Evolutionary conservation across 2,329 filamentous ascomycete species (phyloP).

Genomic region (Scedosporium apiospermum): DNA sequence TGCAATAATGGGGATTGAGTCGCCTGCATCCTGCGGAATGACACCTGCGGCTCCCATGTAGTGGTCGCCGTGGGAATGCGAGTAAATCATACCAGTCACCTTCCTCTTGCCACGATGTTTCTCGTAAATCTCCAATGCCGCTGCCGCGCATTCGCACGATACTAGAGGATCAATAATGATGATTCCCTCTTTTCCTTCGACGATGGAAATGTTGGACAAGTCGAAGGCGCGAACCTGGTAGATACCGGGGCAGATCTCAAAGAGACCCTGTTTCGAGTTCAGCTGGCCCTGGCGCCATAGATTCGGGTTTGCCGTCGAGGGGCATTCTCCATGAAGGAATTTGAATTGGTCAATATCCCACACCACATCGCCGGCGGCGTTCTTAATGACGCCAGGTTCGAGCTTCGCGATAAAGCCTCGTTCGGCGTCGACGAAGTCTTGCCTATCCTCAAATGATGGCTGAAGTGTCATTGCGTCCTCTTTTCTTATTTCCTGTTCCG

Average conservation of each 20-base stretch:
- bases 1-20: constrained; percentile 17
- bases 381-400: constrained; percentile 7
- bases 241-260: constrained; percentile 21
- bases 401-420: constrained; percentile 10
- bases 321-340: constrained; percentile 9
- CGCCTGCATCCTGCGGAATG: constrained; percentile 9
- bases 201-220: constrained; percentile 29
- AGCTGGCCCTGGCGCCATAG: constrained; percentile 13
- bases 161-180: constrained; percentile 28
- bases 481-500: background rate
- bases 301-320: constrained; percentile 8
- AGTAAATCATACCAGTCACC: constrained; percentile 26
- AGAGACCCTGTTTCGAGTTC: constrained; percentile 20
- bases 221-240: constrained; percentile 31
- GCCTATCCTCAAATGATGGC: constrained; percentile 5
- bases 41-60: constrained; percentile 20
- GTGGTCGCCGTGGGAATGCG: constrained; percentile 30
- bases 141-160: constrained; percentile 23
- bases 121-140: constrained; percentile 24
- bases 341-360: constrained; percentile 19
- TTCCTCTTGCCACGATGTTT: constrained; percentile 12
- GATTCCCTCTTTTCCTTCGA: constrained; percentile 25
- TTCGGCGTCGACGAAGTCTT: constrained; percentile 12
- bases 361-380: constrained; percentile 11
- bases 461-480: background rate